phyloP scores from a whole-genome alignment of 805 yeast species.

The Starmerella sirachaensis region DNA sequence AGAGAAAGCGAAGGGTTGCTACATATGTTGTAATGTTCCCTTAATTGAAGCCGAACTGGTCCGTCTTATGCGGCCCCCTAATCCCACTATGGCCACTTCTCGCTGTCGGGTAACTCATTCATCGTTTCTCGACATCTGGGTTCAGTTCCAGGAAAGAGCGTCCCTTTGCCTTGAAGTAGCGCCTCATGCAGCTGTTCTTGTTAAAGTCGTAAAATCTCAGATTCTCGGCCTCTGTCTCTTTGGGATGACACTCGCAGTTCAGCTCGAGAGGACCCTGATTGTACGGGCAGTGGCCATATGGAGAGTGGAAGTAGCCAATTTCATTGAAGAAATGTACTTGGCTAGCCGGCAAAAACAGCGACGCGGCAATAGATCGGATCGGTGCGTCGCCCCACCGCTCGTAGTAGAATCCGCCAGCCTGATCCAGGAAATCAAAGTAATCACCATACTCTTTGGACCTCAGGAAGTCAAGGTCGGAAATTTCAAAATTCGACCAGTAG shows the following conservation, averaged over 20 bases:
- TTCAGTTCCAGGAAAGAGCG: conserved; percentile 15
- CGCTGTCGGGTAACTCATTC: too few species aligned
- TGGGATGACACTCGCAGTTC: conserved; percentile 46
- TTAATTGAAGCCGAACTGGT: too few species aligned
- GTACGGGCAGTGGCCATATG: conserved; percentile 65
- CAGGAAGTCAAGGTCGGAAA: conserved; percentile 65
- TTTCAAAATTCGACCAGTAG: conserved; percentile 81
- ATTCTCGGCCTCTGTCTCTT: conserved; percentile 10
- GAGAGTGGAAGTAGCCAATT: conserved; percentile 57
- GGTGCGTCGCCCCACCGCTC: conserved; percentile 97
- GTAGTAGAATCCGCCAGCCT: conserved; percentile 83
- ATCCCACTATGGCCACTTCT: too few species aligned
- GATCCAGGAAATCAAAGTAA: conserved; percentile 64
- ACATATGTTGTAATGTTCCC: too few species aligned
- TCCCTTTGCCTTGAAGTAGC: conserved; percentile 20
- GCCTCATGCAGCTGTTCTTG: conserved; percentile 20
- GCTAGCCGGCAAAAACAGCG: conserved; percentile 59
- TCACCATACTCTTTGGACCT: conserved; percentile 55
- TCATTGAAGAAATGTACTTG: conserved; percentile 69
- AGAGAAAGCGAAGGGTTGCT: too few species aligned
- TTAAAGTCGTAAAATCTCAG: conserved; percentile 17
- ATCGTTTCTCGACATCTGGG: conserved; percentile 5
- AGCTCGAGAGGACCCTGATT: conserved; percentile 34
- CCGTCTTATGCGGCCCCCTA: too few species aligned
- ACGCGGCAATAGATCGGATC: conserved; percentile 73